These are phyloP conservation scores for Colletotrichum agaves DNA, from an alignment of 2,329 filamentous ascomycete genomes.

Conservation along the genomic window DNA sequence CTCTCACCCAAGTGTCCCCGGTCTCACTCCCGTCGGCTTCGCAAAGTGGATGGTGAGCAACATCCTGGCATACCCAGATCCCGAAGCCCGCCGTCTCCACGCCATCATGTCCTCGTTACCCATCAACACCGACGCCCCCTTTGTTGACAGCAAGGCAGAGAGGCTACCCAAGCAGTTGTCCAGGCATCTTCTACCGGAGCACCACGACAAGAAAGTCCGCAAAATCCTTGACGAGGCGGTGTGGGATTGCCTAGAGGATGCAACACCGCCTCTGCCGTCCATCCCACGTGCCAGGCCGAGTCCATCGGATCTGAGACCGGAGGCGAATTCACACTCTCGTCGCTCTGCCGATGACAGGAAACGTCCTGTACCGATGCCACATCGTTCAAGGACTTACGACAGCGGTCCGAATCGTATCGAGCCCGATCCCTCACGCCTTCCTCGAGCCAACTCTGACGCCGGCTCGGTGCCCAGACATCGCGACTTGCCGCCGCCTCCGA, in stretches of 20 bases:
- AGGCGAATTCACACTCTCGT: conserved; percentile 17
- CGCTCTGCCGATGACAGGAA: conserved; percentile 7
- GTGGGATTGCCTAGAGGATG: conserved; percentile 51
- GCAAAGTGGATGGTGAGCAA: conserved; percentile 77
- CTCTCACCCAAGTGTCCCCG: conserved; percentile 68
- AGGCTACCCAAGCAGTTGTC: conserved; percentile 83
- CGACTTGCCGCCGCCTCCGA: conserved; percentile 20
- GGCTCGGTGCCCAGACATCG: conserved; percentile 11
- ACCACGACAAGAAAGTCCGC: conserved; percentile 65
- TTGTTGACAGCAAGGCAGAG: conserved; percentile 71
- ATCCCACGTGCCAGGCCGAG: conserved; percentile 6
- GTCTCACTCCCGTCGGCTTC: conserved; percentile 75
- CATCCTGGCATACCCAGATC: conserved; percentile 80
- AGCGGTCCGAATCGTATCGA: not conserved
- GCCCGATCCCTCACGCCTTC: conserved; percentile 1
- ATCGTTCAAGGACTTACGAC: conserved; percentile 25
- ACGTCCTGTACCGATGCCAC: not conserved
- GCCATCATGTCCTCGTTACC: conserved; percentile 77
- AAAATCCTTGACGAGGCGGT: conserved; percentile 71
- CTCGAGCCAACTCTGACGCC: conserved; percentile 26
- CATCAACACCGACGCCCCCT: conserved; percentile 63
- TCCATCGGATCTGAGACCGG: not conserved
- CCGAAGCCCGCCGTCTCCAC: conserved; percentile 76
- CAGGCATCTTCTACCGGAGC: conserved; percentile 74
- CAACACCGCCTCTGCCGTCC: conserved; percentile 11